Evolutionary conservation across 306 rosid genomes (phyloP).

Genomic region (Dalbergia cultrata): DNA sequence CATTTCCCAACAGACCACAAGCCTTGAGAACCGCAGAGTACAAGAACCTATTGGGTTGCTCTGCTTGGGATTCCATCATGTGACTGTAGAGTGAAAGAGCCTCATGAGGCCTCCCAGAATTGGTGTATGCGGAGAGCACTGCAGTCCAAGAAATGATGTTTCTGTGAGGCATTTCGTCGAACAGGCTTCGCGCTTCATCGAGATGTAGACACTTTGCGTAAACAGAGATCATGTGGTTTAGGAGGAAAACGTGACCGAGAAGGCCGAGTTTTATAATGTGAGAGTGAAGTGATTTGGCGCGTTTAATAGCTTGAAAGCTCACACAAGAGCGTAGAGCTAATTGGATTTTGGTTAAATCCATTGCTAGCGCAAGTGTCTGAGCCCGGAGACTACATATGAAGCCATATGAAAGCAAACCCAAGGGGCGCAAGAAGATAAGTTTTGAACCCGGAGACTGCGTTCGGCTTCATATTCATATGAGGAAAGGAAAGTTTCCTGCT

Average conservation of each 20-base stretch:
- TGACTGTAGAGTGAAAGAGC: constrained; percentile 58
- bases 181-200: constrained; percentile 63
- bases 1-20: constrained; percentile 64
- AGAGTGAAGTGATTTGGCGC: constrained; percentile 73
- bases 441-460: no score
- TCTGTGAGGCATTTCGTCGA: constrained; percentile 76
- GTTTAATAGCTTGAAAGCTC: constrained; percentile 54
- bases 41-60: constrained; percentile 70
- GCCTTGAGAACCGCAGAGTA: constrained; percentile 89
- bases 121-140: constrained; percentile 73
- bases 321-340: constrained; percentile 68
- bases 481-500: no score
- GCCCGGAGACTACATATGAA: no score
- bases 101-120: constrained; percentile 66
- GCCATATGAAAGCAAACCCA: no score
- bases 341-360: constrained; percentile 60
- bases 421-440: no score
- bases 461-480: no score
- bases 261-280: constrained; percentile 62
- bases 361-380: no score
- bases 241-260: constrained; percentile 57
- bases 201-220: constrained; percentile 51
- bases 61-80: constrained; percentile 60
- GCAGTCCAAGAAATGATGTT: constrained; percentile 80
- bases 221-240: constrained; percentile 69